Evolutionary conservation across 1,139 yeast species (phyloP).

Genomic region (Kodamaea anthophila): DNA sequence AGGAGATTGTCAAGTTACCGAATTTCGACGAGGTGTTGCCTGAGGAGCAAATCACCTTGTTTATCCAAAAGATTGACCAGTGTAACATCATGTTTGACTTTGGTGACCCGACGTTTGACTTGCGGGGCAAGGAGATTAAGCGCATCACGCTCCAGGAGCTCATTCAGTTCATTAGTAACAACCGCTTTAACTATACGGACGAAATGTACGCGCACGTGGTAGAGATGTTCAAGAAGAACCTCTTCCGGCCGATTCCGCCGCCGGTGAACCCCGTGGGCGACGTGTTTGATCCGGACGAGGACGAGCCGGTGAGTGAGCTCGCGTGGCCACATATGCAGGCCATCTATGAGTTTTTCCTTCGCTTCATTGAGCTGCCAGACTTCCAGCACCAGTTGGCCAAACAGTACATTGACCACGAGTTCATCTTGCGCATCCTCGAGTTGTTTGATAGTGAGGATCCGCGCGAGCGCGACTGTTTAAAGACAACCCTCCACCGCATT

Average conservation of each 20-base stretch:
- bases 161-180: conserved; percentile 77
- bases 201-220: conserved; percentile 88
- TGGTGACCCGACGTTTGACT: conserved; percentile 85
- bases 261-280: conserved; percentile 98
- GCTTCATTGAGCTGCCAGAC: conserved; percentile 92
- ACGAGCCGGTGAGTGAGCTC: conserved; percentile 92
- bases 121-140: conserved; percentile 89
- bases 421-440: conserved; percentile 74
- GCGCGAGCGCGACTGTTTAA: conserved; percentile 89
- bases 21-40: conserved; percentile 86
- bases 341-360: conserved; percentile 86
- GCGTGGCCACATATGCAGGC: conserved; percentile 99
- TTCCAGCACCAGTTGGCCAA: conserved; percentile 91
- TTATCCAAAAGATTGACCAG: conserved; percentile 85
- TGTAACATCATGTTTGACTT: conserved; percentile 93
- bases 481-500: conserved; percentile 90
- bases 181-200: conserved; percentile 80
- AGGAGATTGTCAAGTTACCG: conserved; percentile 76
- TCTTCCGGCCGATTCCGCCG: conserved; percentile 95
- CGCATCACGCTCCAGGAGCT: conserved; percentile 81
- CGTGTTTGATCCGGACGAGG: conserved; percentile 95
- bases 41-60: conserved; percentile 75
- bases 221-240: conserved; percentile 79
- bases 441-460: conserved; percentile 96
- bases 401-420: conserved; percentile 87